A percentile compares a stretch with the other conserved stretches of the same genome.
Conservation (phyloP, 2,329 filamentous ascomycete species). For the Curvularia verruculosa region DNA sequence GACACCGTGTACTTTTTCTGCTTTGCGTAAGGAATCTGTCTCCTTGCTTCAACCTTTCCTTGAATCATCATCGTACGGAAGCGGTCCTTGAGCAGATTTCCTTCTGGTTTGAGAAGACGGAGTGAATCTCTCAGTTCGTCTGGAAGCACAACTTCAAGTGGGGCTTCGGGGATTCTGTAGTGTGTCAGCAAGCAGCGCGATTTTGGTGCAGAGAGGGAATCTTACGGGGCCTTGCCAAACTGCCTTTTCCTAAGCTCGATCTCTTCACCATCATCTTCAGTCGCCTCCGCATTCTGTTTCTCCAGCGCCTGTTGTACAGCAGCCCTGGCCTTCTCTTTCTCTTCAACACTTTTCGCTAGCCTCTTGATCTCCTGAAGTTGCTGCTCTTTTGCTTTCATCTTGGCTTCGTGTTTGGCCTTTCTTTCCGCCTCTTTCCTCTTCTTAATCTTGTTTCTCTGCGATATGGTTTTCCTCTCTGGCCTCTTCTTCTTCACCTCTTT, state of each 20-base stretch:
- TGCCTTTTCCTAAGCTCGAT: constrained; percentile 68
- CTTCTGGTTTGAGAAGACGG: constrained; percentile 76
- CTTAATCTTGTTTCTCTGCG: constrained; percentile 86
- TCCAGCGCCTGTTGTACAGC: constrained; percentile 33
- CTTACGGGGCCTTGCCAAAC: constrained; percentile 68
- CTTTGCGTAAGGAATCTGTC: constrained; percentile 79
- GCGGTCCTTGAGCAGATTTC: constrained; percentile 90
- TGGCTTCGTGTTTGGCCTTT: constrained; percentile 73
- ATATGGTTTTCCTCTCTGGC: constrained; percentile 82
- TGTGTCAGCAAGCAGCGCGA: constrained; percentile 15
- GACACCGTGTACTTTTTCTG: constrained; percentile 80
- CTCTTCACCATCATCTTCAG: constrained; percentile 47
- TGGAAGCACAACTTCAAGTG: constrained; percentile 57
- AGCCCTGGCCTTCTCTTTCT: constrained; percentile 59
- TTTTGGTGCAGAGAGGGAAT: constrained; percentile 4
- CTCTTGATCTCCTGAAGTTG: constrained; percentile 75
- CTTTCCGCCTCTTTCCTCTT: constrained; percentile 87
- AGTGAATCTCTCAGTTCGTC: constrained; percentile 59
- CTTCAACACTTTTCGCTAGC: constrained; percentile 68
- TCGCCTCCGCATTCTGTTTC: constrained; percentile 32
- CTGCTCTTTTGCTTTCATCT: constrained; percentile 73
- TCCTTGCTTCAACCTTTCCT: constrained; percentile 85
- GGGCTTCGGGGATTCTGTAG: constrained; percentile 71
- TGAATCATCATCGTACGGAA: constrained; percentile 88
- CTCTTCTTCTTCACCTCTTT: constrained; percentile 74